Percentiles rank a stretch among this genome's conserved stretches.
phyloP scores from a whole-genome alignment of 345 rosid species.

The Durio zibethinus region DNA sequence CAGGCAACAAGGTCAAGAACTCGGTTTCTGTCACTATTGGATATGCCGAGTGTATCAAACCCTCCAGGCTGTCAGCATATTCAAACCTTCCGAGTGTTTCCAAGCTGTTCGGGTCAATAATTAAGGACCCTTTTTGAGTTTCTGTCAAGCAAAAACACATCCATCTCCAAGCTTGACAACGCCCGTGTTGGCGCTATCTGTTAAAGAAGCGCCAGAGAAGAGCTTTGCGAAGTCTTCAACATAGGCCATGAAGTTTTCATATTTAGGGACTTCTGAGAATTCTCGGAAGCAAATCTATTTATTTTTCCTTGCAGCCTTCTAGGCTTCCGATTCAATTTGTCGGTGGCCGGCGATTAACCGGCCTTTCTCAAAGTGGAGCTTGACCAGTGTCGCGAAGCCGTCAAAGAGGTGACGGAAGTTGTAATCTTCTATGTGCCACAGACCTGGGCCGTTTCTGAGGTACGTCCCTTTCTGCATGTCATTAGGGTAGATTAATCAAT shows the following conservation, averaged over 20 bases:
- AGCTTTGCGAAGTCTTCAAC: conserved; percentile 64
- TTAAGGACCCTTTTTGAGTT: conserved; percentile 83
- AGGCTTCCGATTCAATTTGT: conserved; percentile 81
- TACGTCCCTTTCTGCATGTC: conserved; percentile 84
- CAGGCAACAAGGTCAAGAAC: conserved; percentile 79
- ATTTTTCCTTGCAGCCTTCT: conserved; percentile 73
- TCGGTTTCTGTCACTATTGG: conserved; percentile 81
- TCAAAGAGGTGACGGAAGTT: conserved; percentile 95
- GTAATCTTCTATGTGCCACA: conserved; percentile 79
- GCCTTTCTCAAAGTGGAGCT: conserved; percentile 68
- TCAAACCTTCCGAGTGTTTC: conserved; percentile 71
- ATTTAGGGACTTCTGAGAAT: conserved; percentile 80
- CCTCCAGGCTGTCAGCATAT: conserved; percentile 65
- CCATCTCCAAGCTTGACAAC: conserved; percentile 84
- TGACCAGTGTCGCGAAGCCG: conserved; percentile 77
- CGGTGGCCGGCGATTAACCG: conserved; percentile 68
- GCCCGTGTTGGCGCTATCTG: conserved; percentile 92
- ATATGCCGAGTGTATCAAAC: conserved; percentile 85
- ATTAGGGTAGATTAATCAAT: not conserved
- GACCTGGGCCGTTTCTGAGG: conserved; percentile 89
- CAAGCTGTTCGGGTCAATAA: conserved; percentile 61
- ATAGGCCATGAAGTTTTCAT: conserved; percentile 57
- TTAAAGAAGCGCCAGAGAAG: conserved; percentile 82
- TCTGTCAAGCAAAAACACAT: conserved; percentile 87
- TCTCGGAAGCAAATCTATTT: conserved; percentile 76